These are phyloP conservation scores for Oryza officinalis DNA, from an alignment of 176 grass and related monocot genomes.

Conservation along the genomic window DNA sequence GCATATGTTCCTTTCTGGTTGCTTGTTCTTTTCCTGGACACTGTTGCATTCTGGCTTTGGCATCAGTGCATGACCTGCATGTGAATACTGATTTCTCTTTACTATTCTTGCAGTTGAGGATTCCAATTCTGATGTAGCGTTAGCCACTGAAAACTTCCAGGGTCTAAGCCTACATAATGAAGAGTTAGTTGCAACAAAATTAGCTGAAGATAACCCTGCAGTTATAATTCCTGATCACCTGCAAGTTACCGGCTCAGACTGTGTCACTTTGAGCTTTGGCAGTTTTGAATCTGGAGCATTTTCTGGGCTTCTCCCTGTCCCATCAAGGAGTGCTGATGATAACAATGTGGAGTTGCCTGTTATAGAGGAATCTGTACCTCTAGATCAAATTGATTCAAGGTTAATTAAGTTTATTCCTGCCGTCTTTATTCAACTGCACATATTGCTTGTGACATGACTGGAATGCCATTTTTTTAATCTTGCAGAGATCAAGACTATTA, in stretches of 20 bases:
- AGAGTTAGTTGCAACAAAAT: slow-evolving; percentile 46
- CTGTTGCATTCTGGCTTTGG: background rate
- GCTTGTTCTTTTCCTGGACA: slow-evolving; percentile 16
- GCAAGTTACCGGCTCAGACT: slow-evolving; percentile 79
- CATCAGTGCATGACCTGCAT: background rate
- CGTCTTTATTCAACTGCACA: slow-evolving; percentile 19
- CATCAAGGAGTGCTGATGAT: slow-evolving; percentile 47
- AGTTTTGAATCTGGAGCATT: slow-evolving; percentile 96
- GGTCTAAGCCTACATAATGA: slow-evolving; percentile 73
- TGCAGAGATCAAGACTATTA: slow-evolving; percentile 81
- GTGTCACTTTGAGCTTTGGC: slow-evolving; percentile 89
- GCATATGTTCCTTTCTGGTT: background rate
- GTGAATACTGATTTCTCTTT: slow-evolving; percentile 8
- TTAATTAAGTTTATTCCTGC: slow-evolving; percentile 17
- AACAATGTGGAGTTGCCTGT: slow-evolving; percentile 50
- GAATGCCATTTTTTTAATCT: slow-evolving; percentile 21
- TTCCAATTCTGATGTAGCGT: slow-evolving; percentile 48
- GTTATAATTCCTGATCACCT: slow-evolving; percentile 99
- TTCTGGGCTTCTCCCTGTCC: slow-evolving; percentile 68
- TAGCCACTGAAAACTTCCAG: slow-evolving; percentile 62
- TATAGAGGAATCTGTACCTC: slow-evolving; percentile 53
- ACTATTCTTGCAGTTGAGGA: slow-evolving; percentile 60
- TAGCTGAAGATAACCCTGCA: slow-evolving; percentile 75
- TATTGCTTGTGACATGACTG: background rate
- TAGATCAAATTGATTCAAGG: slow-evolving; percentile 75